Conservation (phyloP, 495 filamentous ascomycete species). For the Tuber umbilicatum region DNA sequence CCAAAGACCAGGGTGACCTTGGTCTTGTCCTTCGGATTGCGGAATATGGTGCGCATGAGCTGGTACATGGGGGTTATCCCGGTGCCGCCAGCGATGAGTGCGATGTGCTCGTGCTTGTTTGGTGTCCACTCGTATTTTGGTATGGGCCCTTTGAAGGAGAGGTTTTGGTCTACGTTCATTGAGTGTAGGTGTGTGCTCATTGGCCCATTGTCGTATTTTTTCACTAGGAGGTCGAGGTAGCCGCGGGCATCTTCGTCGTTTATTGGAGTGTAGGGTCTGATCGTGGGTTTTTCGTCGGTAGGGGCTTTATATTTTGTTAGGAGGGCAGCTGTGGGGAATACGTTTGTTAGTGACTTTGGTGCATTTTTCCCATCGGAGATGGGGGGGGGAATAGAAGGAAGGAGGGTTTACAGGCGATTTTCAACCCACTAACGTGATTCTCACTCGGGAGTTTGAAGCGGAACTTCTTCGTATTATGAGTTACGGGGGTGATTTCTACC, state of each 20-base stretch:
- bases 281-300: slow-evolving; percentile 69
- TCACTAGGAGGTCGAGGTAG: slow-evolving; percentile 81
- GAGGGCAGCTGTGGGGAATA: slow-evolving; percentile 42
- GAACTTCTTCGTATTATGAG: slow-evolving; percentile 83
- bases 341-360: background rate
- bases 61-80: slow-evolving; percentile 93
- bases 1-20: slow-evolving; percentile 93
- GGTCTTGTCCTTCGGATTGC: slow-evolving; percentile 90
- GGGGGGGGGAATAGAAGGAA: background rate
- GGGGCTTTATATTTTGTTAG: slow-evolving; percentile 78
- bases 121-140: slow-evolving; percentile 85
- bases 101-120: slow-evolving; percentile 94
- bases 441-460: slow-evolving; percentile 77
- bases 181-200: slow-evolving; percentile 86
- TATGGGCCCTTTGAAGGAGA: slow-evolving; percentile 89
- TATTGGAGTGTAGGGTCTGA: slow-evolving; percentile 87
- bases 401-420: slow-evolving; percentile 57
- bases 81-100: slow-evolving; percentile 88
- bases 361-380: slow-evolving; percentile 47
- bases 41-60: slow-evolving; percentile 77
- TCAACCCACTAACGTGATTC: slow-evolving; percentile 73
- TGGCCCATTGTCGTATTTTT: slow-evolving; percentile 76
- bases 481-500: slow-evolving; percentile 64
- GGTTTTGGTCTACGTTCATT: slow-evolving; percentile 67
- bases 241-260: slow-evolving; percentile 76